phyloP scores from a whole-genome alignment of 2,329 filamentous ascomycete genomes.

The Periconia sp. region DNA sequence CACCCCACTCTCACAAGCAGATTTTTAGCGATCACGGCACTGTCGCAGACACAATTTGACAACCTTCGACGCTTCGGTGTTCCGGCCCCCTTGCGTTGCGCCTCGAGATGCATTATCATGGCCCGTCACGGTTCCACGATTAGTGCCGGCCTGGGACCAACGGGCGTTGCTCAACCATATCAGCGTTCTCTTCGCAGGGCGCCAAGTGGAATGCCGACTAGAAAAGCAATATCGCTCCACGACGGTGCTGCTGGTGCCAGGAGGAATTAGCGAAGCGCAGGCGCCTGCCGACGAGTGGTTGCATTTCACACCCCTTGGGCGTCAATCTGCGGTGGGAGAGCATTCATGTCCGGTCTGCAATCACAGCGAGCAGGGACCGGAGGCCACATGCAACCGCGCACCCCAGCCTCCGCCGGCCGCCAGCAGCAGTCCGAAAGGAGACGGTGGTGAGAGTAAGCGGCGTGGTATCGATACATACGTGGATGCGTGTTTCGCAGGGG shows the following conservation, averaged over 20 bases:
- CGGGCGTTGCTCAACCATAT: conserved; percentile 19
- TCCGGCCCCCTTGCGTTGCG: conserved; percentile 35
- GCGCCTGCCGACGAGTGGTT: conserved; percentile 13
- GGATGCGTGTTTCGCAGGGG: conserved; percentile 46
- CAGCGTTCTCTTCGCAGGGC: conserved; percentile 12
- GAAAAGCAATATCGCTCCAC: conserved; percentile 36
- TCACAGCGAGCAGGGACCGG: conserved; percentile 15
- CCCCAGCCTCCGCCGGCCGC: conserved; percentile 12
- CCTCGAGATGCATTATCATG: conserved; percentile 22
- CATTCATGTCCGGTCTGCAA: conserved; percentile 13
- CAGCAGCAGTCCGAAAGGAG: conserved; percentile 16
- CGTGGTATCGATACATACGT: conserved; percentile 18
- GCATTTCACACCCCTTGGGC: conserved; percentile 19
- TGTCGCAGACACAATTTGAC: conserved; percentile 27
- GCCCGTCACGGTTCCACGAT: conserved; percentile 37
- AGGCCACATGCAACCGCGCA: conserved; percentile 25
- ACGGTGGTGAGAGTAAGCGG: conserved; percentile 13
- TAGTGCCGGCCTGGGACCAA: conserved; percentile 30
- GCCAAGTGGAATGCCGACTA: conserved; percentile 31
- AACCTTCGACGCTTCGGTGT: conserved; percentile 25
- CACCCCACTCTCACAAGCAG: conserved; percentile 18
- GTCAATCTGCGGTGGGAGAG: conserved; percentile 20
- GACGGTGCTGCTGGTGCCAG: conserved; percentile 20
- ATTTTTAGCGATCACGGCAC: conserved; percentile 29
- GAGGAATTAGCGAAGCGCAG: conserved; percentile 24